phyloP scores from a whole-genome alignment of 1,284 basidiomycete genomes.

The Tylopilus sp. region DNA sequence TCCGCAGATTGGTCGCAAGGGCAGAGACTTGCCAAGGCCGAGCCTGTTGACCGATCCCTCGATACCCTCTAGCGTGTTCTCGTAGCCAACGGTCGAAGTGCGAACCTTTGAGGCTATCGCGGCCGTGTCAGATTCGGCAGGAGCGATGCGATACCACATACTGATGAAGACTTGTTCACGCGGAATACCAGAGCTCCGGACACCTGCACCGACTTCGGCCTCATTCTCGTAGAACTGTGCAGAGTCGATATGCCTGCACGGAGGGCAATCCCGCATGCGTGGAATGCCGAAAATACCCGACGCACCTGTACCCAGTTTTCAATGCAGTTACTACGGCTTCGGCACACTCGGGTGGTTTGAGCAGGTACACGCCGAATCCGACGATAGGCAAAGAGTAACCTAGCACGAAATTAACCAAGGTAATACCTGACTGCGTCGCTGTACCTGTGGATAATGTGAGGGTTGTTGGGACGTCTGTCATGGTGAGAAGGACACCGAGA shows the following conservation, averaged over 20 bases:
- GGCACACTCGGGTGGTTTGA: conserved; percentile 12
- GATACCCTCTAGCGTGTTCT: conserved; percentile 35
- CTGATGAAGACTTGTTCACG: conserved; percentile 33
- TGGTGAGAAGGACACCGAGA: background rate
- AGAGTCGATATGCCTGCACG: conserved; percentile 24
- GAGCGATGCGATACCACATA: conserved; percentile 7
- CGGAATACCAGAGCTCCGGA: conserved; percentile 18
- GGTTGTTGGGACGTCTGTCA: conserved; percentile 9
- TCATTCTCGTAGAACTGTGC: conserved; percentile 29
- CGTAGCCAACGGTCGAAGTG: conserved; percentile 27
- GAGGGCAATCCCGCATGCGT: background rate
- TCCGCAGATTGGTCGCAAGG: background rate
- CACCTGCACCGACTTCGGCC: conserved; percentile 23
- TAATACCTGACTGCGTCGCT: background rate
- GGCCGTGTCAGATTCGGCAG: background rate
- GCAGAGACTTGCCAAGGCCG: conserved; percentile 29
- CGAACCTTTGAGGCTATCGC: conserved; percentile 24
- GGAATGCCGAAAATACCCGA: background rate
- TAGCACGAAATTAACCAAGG: conserved; percentile 4
- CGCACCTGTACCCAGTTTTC: conserved; percentile 27
- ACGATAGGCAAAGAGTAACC: conserved; percentile 28
- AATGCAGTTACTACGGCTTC: conserved; percentile 22
- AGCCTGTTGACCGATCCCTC: conserved; percentile 39
- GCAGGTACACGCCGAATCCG: conserved; percentile 25
- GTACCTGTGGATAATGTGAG: conserved; percentile 19